Percentiles rank a stretch among this genome's conserved stretches.
These are phyloP conservation scores for Fusarium sp. DNA, from an alignment of 2,329 filamentous ascomycete genomes.

Conservation along the genomic window DNA sequence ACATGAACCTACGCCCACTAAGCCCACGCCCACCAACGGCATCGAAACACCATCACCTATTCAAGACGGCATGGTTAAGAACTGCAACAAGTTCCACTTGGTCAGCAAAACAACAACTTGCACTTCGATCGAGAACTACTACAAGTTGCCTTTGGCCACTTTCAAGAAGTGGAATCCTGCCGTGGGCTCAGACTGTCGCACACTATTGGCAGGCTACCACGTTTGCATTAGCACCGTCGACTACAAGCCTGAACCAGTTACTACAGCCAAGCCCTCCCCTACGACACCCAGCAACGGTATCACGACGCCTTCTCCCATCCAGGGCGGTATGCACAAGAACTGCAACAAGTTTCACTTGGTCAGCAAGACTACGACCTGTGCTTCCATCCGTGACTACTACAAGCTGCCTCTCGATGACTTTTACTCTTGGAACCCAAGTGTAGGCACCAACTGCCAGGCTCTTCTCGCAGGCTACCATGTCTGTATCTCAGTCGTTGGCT, in stretches of 20 bases:
- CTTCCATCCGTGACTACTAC: slow-evolving; percentile 2
- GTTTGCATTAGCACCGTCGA: not conserved
- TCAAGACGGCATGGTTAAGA: slow-evolving; percentile 10
- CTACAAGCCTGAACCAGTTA: not conserved
- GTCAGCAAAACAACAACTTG: slow-evolving; percentile 1
- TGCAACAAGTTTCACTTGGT: slow-evolving; percentile 28
- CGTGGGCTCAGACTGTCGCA: not conserved
- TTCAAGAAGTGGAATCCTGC: slow-evolving; percentile 20
- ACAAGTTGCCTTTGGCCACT: slow-evolving; percentile 13
- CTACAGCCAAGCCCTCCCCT: not conserved
- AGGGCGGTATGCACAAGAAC: slow-evolving; percentile 15
- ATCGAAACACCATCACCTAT: not conserved
- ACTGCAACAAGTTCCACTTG: slow-evolving; percentile 29
- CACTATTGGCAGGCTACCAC: not conserved
- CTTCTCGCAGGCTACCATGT: not conserved
- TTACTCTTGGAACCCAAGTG: slow-evolving; percentile 16
- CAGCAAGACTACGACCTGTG: not conserved
- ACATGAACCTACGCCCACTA: not conserved
- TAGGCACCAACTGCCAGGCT: not conserved
- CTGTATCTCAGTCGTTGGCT: not conserved
- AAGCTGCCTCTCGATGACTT: slow-evolving; percentile 14
- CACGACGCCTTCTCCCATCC: not conserved
- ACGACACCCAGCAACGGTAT: not conserved
- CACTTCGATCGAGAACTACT: not conserved
- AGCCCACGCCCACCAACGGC: not conserved